A percentile compares a stretch with the other conserved stretches of the same genome.
phyloP scores from a whole-genome alignment of 2,329 filamentous ascomycete species.

The Dichotomopilus funicola region DNA sequence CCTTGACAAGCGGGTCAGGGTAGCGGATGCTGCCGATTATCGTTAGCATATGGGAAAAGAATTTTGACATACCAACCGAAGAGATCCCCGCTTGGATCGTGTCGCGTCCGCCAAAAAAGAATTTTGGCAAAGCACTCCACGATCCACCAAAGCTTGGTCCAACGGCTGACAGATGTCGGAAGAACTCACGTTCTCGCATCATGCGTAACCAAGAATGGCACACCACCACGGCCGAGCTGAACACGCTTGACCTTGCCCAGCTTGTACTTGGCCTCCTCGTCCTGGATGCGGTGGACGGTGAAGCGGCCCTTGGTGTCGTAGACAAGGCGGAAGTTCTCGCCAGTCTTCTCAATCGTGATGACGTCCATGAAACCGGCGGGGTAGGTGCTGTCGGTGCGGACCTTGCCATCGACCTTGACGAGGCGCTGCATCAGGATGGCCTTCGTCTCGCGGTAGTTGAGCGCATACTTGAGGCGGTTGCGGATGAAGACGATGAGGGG shows the following conservation, averaged over 20 bases:
- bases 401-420: constrained; percentile 99
- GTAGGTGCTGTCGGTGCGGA: constrained; percentile 97
- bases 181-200: constrained; percentile 99
- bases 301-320: constrained; percentile 99
- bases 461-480: constrained; percentile 96
- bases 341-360: constrained; percentile 98
- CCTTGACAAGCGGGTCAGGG: constrained; percentile 96
- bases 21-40: constrained; percentile 77
- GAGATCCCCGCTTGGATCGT: constrained; percentile 33
- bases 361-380: constrained; percentile 99
- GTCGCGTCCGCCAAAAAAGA: background rate
- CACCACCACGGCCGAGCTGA: constrained; percentile 97
- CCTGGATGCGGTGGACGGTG: constrained; percentile 98
- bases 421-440: constrained; percentile 99
- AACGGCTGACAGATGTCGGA: constrained; percentile 99
- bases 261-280: constrained; percentile 99
- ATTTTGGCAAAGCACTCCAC: constrained; percentile 3
- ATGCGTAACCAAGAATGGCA: constrained; percentile 99
- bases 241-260: constrained; percentile 99
- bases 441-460: constrained; percentile 97
- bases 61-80: constrained; percentile 49
- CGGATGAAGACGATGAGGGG: constrained; percentile 98
- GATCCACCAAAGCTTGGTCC: constrained; percentile 92
- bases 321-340: constrained; percentile 99
- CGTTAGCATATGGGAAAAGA: constrained; percentile 35